A percentile compares a stretch with the other conserved stretches of the same genome.
Conservation (phyloP, 441 rosid species). For the Corymbia citriodora region DNA sequence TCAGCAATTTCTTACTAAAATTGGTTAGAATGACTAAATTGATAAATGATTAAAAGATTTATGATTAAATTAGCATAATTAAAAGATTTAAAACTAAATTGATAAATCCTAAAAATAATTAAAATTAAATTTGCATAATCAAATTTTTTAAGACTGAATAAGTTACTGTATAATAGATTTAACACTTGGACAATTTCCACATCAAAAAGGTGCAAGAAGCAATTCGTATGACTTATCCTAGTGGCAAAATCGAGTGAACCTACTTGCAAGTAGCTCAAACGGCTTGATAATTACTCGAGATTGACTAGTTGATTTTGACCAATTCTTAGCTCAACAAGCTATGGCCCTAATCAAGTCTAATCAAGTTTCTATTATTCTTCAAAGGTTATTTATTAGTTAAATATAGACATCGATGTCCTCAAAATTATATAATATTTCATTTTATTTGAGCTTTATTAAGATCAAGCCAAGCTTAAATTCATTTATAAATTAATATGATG, state of each 20-base stretch:
- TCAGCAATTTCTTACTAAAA: no score
- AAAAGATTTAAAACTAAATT: no score
- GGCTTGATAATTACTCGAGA: not conserved
- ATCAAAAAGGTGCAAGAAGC: not conserved
- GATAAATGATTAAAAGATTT: not conserved
- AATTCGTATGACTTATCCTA: no score
- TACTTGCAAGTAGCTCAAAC: not conserved
- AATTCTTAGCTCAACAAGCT: not conserved
- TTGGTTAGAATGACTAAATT: no score
- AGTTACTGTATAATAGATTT: not conserved
- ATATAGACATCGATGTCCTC: not conserved
- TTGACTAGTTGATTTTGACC: not conserved
- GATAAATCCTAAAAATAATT: no score
- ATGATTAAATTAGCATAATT: no score
- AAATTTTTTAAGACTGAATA: no score
- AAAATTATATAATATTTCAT: not conserved
- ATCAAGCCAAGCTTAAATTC: not conserved
- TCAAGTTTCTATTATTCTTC: not conserved
- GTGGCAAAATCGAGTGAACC: not conserved
- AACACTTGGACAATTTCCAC: not conserved
- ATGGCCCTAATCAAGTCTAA: not conserved
- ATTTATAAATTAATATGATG: not conserved
- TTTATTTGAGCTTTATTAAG: not conserved
- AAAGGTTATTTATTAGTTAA: not conserved
- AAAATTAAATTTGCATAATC: fast-evolving